Conservation (phyloP, 2,329 filamentous ascomycete genomes). For the Teratosphaeria viscida region DNA sequence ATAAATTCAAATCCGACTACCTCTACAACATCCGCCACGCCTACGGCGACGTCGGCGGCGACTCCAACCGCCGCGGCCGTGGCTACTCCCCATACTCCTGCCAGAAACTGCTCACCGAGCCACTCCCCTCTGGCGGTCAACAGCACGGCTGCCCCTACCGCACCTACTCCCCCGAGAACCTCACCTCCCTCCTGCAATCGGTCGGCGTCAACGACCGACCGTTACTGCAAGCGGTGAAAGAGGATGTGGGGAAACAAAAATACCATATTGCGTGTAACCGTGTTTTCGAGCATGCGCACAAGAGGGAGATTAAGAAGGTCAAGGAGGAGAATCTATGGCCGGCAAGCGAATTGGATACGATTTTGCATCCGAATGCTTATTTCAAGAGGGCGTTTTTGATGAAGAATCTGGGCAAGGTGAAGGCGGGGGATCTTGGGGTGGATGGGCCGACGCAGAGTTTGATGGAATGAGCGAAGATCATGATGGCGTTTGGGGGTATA, state of each 20-base stretch:
- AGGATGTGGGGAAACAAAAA: conserved; percentile 79
- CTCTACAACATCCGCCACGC: conserved; percentile 91
- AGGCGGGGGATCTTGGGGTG: conserved; percentile 27
- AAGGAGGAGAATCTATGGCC: conserved; percentile 39
- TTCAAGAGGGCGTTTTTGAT: conserved; percentile 90
- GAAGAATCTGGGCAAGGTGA: conserved; percentile 58
- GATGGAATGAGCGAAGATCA: background rate
- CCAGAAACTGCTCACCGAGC: conserved; percentile 87
- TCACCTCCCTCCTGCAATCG: conserved; percentile 62
- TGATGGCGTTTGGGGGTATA: background rate
- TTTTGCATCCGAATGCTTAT: conserved; percentile 95
- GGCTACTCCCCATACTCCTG: conserved; percentile 90
- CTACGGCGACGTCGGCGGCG: conserved; percentile 92
- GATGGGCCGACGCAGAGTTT: conserved; percentile 13
- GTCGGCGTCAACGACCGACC: conserved; percentile 71
- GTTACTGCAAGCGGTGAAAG: conserved; percentile 68
- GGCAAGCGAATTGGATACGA: conserved; percentile 74
- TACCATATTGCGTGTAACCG: conserved; percentile 95
- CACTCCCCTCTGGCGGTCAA: conserved; percentile 76
- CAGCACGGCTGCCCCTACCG: conserved; percentile 89
- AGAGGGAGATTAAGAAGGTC: conserved; percentile 42
- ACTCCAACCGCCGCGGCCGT: conserved; percentile 72
- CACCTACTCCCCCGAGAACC: conserved; percentile 81
- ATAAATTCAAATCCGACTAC: conserved; percentile 96
- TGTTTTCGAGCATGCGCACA: conserved; percentile 84